phyloP scores from a whole-genome alignment of 345 rosid species.

The Boechera divaricarpa region DNA sequence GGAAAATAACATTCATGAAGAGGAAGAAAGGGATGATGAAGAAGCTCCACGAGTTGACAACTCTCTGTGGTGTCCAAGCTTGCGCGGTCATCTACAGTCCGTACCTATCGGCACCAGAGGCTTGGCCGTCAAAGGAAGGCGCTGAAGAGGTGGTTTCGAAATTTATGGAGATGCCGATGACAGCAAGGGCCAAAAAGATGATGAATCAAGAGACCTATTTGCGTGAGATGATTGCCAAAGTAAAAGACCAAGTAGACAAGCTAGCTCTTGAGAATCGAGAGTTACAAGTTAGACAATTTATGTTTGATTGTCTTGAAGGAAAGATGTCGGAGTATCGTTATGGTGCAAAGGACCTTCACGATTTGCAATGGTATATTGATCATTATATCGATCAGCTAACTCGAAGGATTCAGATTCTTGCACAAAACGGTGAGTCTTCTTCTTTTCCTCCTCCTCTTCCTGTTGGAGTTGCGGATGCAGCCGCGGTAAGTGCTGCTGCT shows the following conservation, averaged over 20 bases:
- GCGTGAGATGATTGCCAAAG: background rate
- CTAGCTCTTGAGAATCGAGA: background rate
- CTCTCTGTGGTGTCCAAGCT: constrained; percentile 25
- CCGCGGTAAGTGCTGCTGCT: background rate
- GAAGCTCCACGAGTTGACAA: constrained; percentile 20
- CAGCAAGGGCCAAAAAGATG: background rate
- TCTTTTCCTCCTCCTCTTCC: background rate
- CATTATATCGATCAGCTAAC: background rate
- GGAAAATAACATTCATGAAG: constrained; percentile 14
- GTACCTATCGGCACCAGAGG: background rate
- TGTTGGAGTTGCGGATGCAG: background rate
- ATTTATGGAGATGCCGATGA: background rate
- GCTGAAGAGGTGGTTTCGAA: background rate
- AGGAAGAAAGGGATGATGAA: background rate
- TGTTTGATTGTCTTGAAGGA: constrained; percentile 19
- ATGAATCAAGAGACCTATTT: background rate
- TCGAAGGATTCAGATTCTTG: background rate
- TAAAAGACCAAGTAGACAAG: background rate
- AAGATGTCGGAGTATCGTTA: background rate
- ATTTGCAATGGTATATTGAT: background rate
- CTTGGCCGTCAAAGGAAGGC: constrained; percentile 15
- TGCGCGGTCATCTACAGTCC: background rate
- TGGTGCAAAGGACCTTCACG: background rate
- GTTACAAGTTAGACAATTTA: background rate
- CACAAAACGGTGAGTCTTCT: background rate